A percentile compares a stretch with the other conserved stretches of the same genome.
These are phyloP conservation scores for Calonectria henricotiae DNA, from an alignment of 2,329 filamentous ascomycete species.

Conservation along the genomic window DNA sequence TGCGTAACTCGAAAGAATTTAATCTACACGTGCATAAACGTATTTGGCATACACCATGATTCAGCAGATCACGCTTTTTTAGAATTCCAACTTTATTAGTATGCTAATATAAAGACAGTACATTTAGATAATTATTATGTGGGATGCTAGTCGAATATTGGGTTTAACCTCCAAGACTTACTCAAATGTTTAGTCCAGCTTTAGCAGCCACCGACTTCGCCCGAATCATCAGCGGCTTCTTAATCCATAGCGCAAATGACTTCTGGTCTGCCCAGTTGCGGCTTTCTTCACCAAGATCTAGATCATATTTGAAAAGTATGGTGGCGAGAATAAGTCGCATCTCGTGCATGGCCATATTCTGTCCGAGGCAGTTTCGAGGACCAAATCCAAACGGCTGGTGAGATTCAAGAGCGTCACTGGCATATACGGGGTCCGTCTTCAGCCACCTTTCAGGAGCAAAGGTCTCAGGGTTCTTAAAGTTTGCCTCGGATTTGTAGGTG, in stretches of 20 bases:
- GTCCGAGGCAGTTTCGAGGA: conserved; percentile 22
- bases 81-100: too few relatives aligned
- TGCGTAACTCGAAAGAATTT: too few relatives aligned
- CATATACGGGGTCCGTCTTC: background rate
- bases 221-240: background rate
- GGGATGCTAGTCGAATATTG: too few relatives aligned
- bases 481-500: background rate
- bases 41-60: too few relatives aligned
- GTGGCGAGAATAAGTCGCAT: conserved; percentile 22
- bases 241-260: conserved; percentile 3
- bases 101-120: too few relatives aligned
- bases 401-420: background rate
- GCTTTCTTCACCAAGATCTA: background rate
- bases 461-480: conserved; percentile 3
- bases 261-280: conserved; percentile 9
- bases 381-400: conserved; percentile 28
- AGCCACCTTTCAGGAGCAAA: conserved; percentile 12
- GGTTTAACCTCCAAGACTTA: too few relatives aligned
- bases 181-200: conserved; percentile 1
- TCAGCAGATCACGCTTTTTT: too few relatives aligned
- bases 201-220: background rate
- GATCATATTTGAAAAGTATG: conserved; percentile 15
- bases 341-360: conserved; percentile 29
- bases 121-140: too few relatives aligned
- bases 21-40: too few relatives aligned